Evolutionary conservation across 2,329 filamentous ascomycete species (phyloP), one percentile per base, ranked within the genome.

Genomic region (Aureobasidium subglaciale): DNA sequence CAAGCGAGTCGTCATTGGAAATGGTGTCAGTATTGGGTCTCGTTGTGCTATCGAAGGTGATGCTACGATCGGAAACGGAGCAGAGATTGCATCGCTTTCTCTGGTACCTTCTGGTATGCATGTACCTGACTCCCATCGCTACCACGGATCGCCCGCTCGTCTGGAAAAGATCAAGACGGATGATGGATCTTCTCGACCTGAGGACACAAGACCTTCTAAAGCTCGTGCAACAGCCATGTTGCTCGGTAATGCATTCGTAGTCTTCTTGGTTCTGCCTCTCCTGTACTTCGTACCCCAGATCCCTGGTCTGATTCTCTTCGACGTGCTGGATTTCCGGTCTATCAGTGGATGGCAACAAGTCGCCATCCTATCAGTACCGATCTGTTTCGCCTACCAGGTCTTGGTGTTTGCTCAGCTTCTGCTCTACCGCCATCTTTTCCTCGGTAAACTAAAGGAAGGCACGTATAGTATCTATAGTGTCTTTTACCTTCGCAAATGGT

Each of bases 401-500:
- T 2, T 46, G 18, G 42, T 46, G 18, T 46, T 46, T 27, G 6
- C 29, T 13, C 42, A 46, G 8, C 10, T 46, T 11, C 18, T 46
- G 10, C 3, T 46, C 18, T 46, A 34, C 29, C 42, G 42, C 18
- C 29, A 46, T 13, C 16, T 46, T 27, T 46, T 46, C 42, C 42
- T 46, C 3, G 18, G 18, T 15, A 27, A 29, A n/a, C 42, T 46
- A 16, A 32, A 46, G 24, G 42, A 46, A 24, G 42, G 42, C 11
- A 34, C 42, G 3, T 46, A 46, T 29, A 46, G 42, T 13, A 46
- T 16, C 5, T 46, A 46, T 29, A 46, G 42, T 15, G 18, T 46
- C 10, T 46, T 46, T 5, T 46, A 32, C 42, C 42, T 46, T 34
- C 42, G 42, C 18, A 46, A 46, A 16, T 46, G 42, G 42, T 46